Base-by-base conservation (phyloP, 1,139 yeast genomes). In the Suhomyces bokatorum region DNA sequence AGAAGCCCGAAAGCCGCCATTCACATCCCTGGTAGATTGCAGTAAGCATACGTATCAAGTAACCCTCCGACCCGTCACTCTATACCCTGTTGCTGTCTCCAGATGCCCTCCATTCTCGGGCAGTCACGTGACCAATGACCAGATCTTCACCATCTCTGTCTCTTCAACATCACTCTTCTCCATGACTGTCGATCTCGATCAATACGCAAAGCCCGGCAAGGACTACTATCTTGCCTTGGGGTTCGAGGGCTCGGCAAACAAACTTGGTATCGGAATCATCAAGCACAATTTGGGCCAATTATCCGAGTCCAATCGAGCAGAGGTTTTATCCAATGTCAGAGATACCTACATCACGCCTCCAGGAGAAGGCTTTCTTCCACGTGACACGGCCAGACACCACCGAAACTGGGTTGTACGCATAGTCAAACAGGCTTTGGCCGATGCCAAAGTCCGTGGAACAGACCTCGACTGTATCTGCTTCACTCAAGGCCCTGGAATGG, bases 401-500 rank as follows among this genome's bases (percentile, higher is more conserved):
- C 69, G 97, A 37, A 88, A 89, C 65, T 91, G 97, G 97, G 95
- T 83, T n/a, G 91, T 87, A 1, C 68, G 98, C 44, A 69, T 91
- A 32, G 81, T 89, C 40, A 83, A 81, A 55, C 60, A 59, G 32
- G 87, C 98, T 0, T 61, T 93, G 43, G 62, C 62, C 3, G 93
- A 85, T 35, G 85, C 96, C 3, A 63, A 68, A 0, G 62, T 89
- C n/a, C 69, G 37, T 46, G 75, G 77, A 0, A 42, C 60, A 2
- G 95, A 89, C 42, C 66, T 93, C 24, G 97, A 91, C 64, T 90
- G 95, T 56, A 87, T 93, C 43, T 90, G 97, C 63, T 93, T 91
- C 63, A 93, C 98, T 1, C 95, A 87, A 64, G 99, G 99, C 4
- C 99, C 99, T 0, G 99, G 99, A 1, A 95, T 93, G 99, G 99